A percentile compares a stretch with the other conserved stretches of the same genome.
Evolutionary conservation across 2,329 filamentous ascomycete species (phyloP).

Genomic region (Byssochlamys sp.): DNA sequence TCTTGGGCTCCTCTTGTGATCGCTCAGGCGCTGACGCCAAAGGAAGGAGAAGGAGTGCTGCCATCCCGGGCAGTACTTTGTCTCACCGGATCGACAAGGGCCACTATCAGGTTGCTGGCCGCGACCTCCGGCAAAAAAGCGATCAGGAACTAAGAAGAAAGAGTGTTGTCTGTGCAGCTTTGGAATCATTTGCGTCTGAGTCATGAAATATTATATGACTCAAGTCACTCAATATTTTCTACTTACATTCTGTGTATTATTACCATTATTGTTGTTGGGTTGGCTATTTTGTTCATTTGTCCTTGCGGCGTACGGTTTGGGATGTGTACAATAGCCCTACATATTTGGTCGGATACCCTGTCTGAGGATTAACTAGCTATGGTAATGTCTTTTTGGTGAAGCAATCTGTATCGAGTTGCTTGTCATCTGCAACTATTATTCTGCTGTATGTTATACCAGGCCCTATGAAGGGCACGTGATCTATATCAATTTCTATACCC

Average conservation of each 20-base stretch:
- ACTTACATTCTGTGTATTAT: not conserved
- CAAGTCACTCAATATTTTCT: not conserved
- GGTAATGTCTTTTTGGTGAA: not conserved
- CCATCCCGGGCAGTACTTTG: constrained; percentile 11
- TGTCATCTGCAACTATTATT: not conserved
- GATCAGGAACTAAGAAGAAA: constrained; percentile 28
- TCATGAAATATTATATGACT: not conserved
- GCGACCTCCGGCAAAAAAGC: constrained; percentile 22
- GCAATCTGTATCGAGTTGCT: not conserved
- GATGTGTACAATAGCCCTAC: not conserved
- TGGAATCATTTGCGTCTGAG: constrained; percentile 22
- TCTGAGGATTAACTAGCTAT: not conserved
- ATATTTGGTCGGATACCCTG: not conserved
- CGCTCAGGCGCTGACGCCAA: constrained; percentile 2
- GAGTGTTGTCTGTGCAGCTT: constrained; percentile 30
- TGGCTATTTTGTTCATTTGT: not conserved
- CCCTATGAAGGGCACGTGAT: no score
- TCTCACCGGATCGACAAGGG: constrained; percentile 26
- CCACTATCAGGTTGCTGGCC: constrained; percentile 13
- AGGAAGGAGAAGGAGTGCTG: constrained; percentile 19
- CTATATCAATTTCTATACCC: not conserved
- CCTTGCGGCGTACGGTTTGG: not conserved
- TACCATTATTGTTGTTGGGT: not conserved
- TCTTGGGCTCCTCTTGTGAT: not conserved
- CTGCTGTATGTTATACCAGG: not conserved